phyloP scores from a whole-genome alignment of 2,329 filamentous ascomycete genomes.

The Colletotrichum tropicicola region DNA sequence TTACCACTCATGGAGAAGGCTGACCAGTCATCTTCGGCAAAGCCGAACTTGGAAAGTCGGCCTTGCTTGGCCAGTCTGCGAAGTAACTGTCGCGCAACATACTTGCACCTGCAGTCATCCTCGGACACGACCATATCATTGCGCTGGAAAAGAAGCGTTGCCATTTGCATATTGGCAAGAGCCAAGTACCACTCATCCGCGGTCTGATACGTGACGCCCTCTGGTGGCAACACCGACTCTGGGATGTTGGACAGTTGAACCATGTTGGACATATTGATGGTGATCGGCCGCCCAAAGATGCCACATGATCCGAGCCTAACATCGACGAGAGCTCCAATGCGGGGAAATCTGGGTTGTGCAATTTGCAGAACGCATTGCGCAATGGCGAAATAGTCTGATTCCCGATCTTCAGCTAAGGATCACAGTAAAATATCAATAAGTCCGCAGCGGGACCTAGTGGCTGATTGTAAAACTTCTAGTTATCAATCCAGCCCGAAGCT shows the following conservation, averaged over 20 bases:
- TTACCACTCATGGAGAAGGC: background rate
- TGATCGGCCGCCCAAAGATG: conserved; percentile 35
- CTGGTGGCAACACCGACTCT: conserved; percentile 11
- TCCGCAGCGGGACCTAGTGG: too few species aligned
- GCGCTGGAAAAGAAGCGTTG: conserved; percentile 42
- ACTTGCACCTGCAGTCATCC: conserved; percentile 35
- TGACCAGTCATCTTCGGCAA: conserved; percentile 10
- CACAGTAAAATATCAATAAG: too few species aligned
- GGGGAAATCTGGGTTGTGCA: conserved; percentile 38
- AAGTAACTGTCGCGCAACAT: conserved; percentile 5
- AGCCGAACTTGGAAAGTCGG: background rate
- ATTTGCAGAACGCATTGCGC: conserved; percentile 49
- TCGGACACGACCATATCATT: conserved; percentile 41
- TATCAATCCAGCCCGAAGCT: too few species aligned
- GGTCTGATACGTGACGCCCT: conserved; percentile 24
- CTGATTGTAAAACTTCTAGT: too few species aligned
- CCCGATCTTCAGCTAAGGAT: too few species aligned
- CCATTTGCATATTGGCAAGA: conserved; percentile 47
- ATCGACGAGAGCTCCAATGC: conserved; percentile 46
- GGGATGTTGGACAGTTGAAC: conserved; percentile 29
- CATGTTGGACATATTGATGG: conserved; percentile 47
- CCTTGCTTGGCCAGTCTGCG: background rate
- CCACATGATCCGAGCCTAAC: conserved; percentile 36
- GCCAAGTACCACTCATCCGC: conserved; percentile 43
- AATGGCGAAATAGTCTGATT: conserved; percentile 37